Conservation (phyloP, 495 filamentous ascomycete species). For the Apiosordaria backusii region DNA sequence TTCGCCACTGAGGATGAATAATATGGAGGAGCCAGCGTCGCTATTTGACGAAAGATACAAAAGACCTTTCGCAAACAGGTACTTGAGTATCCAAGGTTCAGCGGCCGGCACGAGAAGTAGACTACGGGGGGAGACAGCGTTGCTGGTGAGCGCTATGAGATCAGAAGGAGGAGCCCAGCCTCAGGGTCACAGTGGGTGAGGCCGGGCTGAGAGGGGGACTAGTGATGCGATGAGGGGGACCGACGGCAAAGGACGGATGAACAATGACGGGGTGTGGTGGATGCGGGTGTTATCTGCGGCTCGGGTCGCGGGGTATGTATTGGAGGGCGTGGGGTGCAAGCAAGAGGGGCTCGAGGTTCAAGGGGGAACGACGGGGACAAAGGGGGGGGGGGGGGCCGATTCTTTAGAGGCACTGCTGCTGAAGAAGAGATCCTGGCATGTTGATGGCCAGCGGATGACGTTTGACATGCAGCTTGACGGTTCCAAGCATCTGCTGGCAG, state of each 20-base stretch:
- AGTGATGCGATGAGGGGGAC: background rate
- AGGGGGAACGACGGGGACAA: background rate
- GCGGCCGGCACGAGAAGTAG: too few relatives aligned
- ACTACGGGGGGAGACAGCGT: background rate
- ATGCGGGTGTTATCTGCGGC: constrained; percentile 2
- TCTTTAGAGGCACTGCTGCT: background rate
- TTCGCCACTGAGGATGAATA: background rate
- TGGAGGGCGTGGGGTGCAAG: background rate
- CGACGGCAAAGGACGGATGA: constrained; percentile 7
- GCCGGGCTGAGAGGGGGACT: constrained; percentile 7
- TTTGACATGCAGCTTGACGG: background rate
- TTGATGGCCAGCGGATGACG: background rate
- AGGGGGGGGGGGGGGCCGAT: background rate
- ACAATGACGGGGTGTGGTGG: background rate
- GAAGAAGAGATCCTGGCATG: background rate
- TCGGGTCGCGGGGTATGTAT: background rate
- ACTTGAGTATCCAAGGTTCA: too few relatives aligned
- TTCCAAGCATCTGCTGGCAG: background rate
- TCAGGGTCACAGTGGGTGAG: constrained; percentile 9
- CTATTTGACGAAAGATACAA: background rate
- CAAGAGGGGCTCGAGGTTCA: background rate
- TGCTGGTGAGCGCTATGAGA: constrained; percentile 6
- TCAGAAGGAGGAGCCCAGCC: constrained; percentile 7
- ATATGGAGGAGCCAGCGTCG: background rate
- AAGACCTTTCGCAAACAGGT: too few relatives aligned